Evolutionary conservation across 1,139 yeast species (phyloP).

Genomic region (Zygotorulaspora mrakii): DNA sequence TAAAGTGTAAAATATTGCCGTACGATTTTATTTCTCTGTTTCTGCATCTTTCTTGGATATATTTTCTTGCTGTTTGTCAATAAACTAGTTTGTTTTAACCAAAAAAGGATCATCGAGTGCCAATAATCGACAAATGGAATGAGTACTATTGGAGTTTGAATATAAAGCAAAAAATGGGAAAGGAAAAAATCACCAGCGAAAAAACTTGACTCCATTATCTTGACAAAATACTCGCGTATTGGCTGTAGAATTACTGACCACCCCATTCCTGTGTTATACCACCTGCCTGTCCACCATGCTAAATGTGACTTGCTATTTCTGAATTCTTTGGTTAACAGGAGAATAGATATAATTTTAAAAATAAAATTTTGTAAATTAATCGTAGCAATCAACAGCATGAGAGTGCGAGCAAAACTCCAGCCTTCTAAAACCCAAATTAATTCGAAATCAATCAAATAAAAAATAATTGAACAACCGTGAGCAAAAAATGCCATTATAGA

Average conservation of each 20-base stretch:
- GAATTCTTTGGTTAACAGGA: constrained; percentile 57
- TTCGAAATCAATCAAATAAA: constrained; percentile 56
- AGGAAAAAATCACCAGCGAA: constrained; percentile 71
- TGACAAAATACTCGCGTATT: constrained; percentile 62
- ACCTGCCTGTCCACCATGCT: constrained; percentile 87
- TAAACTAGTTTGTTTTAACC: constrained; percentile 67
- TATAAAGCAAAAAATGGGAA: constrained; percentile 59
- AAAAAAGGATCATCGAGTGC: constrained; percentile 76
- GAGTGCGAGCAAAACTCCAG: constrained; percentile 54
- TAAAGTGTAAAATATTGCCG: constrained; percentile 43
- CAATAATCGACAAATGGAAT: constrained; percentile 70
- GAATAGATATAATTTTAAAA: constrained; percentile 45
- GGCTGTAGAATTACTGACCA: constrained; percentile 62
- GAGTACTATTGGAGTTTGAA: constrained; percentile 59
- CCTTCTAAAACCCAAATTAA: constrained; percentile 60
- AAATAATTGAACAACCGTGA: constrained; percentile 50
- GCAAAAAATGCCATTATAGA: constrained; percentile 48
- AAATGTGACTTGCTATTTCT: constrained; percentile 52
- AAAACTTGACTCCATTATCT: constrained; percentile 60
- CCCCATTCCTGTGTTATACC: constrained; percentile 62
- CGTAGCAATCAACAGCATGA: constrained; percentile 56
- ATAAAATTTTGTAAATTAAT: constrained; percentile 54
- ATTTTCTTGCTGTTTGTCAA: constrained; percentile 43
- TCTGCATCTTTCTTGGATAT: constrained; percentile 38
- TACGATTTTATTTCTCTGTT: constrained; percentile 40